Base-by-base conservation (phyloP, 2,329 filamentous ascomycete genomes). In the Aspergillus alliaceus region DNA sequence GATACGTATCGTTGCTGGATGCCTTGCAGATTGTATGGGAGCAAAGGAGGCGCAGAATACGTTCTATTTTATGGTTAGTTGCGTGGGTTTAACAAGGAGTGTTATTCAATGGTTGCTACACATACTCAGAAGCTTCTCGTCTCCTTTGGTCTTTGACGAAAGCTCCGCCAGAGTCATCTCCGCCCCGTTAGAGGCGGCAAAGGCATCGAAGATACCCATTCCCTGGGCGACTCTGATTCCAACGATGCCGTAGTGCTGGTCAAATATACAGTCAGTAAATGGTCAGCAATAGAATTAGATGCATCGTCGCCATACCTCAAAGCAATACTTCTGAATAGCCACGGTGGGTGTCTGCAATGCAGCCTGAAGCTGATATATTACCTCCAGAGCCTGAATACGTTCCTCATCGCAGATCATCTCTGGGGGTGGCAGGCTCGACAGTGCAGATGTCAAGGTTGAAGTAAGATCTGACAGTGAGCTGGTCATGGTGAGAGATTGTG, bases 191-290 rank as follows among this genome's bases (percentile, higher is more conserved):
- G 57, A 35, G 20, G 37, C 27, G 22, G 47, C 51, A 9, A 64
- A 62, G 3, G 64, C 59, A 40, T 67, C 62, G 46, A 67, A 66
- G 29, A 67, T 35, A 7, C 63, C 63, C 65, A 66, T 64, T 1
- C 62, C 65, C 15, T 58, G 54, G 4, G 60, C 60, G 15, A 61
- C 44, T 14, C 63, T 57, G 27, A 64, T 59, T 6, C 18, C 20
- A 14, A 44, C 44, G n/a, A 59, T 35, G 11, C 18, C 32, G 35
- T 61, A 59, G 42, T 56, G 53, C 59, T 61, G 15, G 4, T 11
- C 6, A 6, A 6, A 12, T 27, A 18, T 29, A 14, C n/a, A 24
- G 18, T 52, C 29, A 52, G 50, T 12, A 20, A 0, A 11, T 14
- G 5, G 8, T 18, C 4, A 29, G 15, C 9, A 18, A 20, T 7